A percentile compares a stretch with the other conserved stretches of the same genome.
phyloP scores from a whole-genome alignment of 306 rosid genomes.

The Rubus parviflorus region DNA sequence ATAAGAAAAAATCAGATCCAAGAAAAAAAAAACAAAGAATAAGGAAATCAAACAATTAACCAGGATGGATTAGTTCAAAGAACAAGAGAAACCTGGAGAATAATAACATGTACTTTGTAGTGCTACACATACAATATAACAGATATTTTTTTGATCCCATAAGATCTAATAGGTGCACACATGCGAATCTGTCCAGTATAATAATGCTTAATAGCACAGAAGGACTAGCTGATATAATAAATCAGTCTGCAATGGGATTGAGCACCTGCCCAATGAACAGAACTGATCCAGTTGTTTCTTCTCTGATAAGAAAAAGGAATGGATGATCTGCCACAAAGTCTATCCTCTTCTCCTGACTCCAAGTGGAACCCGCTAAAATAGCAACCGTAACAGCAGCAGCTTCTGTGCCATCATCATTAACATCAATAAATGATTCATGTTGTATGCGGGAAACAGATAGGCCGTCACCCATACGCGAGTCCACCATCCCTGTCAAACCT shows the following conservation, averaged over 20 bases:
- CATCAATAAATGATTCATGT: constrained; percentile 23
- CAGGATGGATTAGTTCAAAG: neutral
- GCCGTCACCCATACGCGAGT: neutral
- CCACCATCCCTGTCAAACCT: constrained; percentile 22
- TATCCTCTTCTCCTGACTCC: neutral
- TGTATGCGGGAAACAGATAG: constrained; percentile 13
- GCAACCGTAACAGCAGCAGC: constrained; percentile 15
- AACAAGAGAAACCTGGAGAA: neutral
- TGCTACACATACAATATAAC: too few species aligned
- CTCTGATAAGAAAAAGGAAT: constrained; percentile 26
- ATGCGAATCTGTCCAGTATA: neutral
- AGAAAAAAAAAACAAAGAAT: too few species aligned
- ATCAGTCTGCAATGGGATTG: constrained; percentile 8
- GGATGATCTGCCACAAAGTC: constrained; percentile 35
- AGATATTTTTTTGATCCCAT: too few species aligned
- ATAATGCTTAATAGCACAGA: neutral
- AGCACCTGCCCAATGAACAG: constrained; percentile 21
- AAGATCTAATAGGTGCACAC: neutral
- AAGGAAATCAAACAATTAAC: too few species aligned
- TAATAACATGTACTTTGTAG: too few species aligned
- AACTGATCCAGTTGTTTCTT: constrained; percentile 8
- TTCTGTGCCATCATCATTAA: constrained; percentile 30
- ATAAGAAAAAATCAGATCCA: too few species aligned
- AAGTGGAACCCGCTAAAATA: rapidly evolving
- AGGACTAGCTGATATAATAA: neutral